Evolutionary conservation across 2,329 filamentous ascomycete genomes (phyloP).

Genomic region (Macrophomina tecta): DNA sequence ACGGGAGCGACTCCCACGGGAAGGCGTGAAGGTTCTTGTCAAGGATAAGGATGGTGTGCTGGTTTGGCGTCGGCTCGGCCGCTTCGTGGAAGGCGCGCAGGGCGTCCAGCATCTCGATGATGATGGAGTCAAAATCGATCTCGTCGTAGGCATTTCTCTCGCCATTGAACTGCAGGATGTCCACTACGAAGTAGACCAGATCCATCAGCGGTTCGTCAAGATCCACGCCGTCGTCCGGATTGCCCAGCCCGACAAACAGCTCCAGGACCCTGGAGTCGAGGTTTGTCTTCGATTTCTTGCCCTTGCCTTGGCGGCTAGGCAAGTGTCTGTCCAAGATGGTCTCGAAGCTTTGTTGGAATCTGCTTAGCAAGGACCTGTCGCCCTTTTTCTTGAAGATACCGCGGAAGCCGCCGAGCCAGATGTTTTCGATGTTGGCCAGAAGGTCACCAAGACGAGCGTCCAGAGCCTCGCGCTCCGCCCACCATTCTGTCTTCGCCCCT

Average conservation of each 20-base stretch:
- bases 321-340: constrained; percentile 82
- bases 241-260: constrained; percentile 84
- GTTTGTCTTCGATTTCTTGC: constrained; percentile 53
- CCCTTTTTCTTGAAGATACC: constrained; percentile 82
- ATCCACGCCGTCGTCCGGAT: constrained; percentile 71
- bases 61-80: constrained; percentile 37
- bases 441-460: constrained; percentile 79
- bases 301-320: constrained; percentile 75
- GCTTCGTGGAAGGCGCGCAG: constrained; percentile 76
- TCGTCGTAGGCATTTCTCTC: constrained; percentile 97
- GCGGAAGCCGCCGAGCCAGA: constrained; percentile 94
- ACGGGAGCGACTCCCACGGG: constrained; percentile 95
- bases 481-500: constrained; percentile 83
- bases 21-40: constrained; percentile 91
- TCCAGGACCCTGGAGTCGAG: constrained; percentile 76
- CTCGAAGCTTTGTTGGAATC: constrained; percentile 80
- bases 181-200: constrained; percentile 92
- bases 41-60: constrained; percentile 85
- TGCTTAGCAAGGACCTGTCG: constrained; percentile 68
- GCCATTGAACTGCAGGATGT: constrained; percentile 95
- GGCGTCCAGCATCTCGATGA: constrained; percentile 85
- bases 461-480: constrained; percentile 80
- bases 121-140: constrained; percentile 92
- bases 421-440: constrained; percentile 83
- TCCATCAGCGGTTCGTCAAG: constrained; percentile 91